A percentile compares a stretch with the other conserved stretches of the same genome.
phyloP scores from a whole-genome alignment of 495 filamentous ascomycete species.

The Podospora australis region DNA sequence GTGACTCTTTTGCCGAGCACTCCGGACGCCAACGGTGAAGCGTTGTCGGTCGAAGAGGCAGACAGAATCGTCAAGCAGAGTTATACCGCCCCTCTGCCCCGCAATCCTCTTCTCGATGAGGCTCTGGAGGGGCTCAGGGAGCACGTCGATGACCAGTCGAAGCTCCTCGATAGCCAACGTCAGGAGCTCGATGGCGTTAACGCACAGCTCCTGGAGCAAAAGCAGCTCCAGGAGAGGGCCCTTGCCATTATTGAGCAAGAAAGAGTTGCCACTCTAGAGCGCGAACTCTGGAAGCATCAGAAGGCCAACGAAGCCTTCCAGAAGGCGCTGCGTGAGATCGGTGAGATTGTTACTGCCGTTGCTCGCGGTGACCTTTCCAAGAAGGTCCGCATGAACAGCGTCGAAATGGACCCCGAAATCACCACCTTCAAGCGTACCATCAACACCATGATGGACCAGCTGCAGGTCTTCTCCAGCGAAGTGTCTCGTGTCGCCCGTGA shows the following conservation, averaged over 20 bases:
- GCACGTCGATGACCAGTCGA: slow-evolving; percentile 72
- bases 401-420: slow-evolving; percentile 99
- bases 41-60: slow-evolving; percentile 43
- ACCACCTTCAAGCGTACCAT: slow-evolving; percentile 96
- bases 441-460: slow-evolving; percentile 99
- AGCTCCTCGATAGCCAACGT: slow-evolving; percentile 67
- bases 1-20: slow-evolving; percentile 55
- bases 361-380: slow-evolving; percentile 95
- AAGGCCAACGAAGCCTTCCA: slow-evolving; percentile 98
- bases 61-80: slow-evolving; percentile 15
- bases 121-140: slow-evolving; percentile 65
- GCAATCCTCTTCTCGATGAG: slow-evolving; percentile 50
- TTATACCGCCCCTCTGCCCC: slow-evolving; percentile 19
- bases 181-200: slow-evolving; percentile 64
- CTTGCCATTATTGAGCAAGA: slow-evolving; percentile 48
- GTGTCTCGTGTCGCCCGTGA: slow-evolving; percentile 94
- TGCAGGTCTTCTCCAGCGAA: slow-evolving; percentile 95
- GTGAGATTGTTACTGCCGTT: slow-evolving; percentile 91
- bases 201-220: slow-evolving; percentile 60
- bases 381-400: slow-evolving; percentile 92
- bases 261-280: slow-evolving; percentile 59
- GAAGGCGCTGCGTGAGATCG: slow-evolving; percentile 93
- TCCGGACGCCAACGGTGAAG: slow-evolving; percentile 50
- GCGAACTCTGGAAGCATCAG: slow-evolving; percentile 91
- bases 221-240: slow-evolving; percentile 56